A percentile compares a stretch with the other conserved stretches of the same genome.
phyloP scores from a whole-genome alignment of 306 rosid genomes.

The Benincasa hispida region DNA sequence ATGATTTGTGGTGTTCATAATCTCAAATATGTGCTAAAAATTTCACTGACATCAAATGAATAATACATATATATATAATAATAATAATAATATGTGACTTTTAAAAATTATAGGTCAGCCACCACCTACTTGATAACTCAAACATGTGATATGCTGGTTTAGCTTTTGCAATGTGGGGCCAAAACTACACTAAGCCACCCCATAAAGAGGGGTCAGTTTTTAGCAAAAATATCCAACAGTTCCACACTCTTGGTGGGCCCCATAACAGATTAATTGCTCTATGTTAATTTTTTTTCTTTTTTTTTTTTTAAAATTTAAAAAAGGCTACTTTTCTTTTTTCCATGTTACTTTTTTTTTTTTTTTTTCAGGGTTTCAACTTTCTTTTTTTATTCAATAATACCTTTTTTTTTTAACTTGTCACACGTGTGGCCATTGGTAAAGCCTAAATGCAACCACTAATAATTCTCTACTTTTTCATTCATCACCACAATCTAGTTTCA shows the following conservation, averaged over 20 bases:
- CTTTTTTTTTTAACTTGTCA: background rate
- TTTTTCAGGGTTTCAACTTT: background rate
- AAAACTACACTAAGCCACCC: conserved; percentile 45
- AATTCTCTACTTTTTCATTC: background rate
- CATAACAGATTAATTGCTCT: background rate
- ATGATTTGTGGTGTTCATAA: background rate
- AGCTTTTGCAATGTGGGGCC: conserved; percentile 70
- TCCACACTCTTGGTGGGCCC: conserved; percentile 49
- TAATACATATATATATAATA: background rate
- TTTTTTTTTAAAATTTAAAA: background rate
- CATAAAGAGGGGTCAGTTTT: conserved; percentile 16
- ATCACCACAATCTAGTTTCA: background rate
- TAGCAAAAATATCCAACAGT: conserved; percentile 31
- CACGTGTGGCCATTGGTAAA: conserved; percentile 6
- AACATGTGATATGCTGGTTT: conserved; percentile 69
- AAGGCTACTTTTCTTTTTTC: background rate
- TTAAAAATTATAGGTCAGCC: conserved; percentile 25
- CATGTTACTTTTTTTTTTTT: background rate
- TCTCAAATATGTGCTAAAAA: background rate
- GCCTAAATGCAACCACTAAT: background rate
- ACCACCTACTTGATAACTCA: conserved; percentile 43
- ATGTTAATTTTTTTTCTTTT: too few species aligned
- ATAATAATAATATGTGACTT: background rate
- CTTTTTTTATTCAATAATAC: background rate
- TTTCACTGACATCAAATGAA: background rate